These are phyloP conservation scores for Vanrija humicola DNA, from an alignment of 1,284 basidiomycete genomes.

Conservation along the genomic window DNA sequence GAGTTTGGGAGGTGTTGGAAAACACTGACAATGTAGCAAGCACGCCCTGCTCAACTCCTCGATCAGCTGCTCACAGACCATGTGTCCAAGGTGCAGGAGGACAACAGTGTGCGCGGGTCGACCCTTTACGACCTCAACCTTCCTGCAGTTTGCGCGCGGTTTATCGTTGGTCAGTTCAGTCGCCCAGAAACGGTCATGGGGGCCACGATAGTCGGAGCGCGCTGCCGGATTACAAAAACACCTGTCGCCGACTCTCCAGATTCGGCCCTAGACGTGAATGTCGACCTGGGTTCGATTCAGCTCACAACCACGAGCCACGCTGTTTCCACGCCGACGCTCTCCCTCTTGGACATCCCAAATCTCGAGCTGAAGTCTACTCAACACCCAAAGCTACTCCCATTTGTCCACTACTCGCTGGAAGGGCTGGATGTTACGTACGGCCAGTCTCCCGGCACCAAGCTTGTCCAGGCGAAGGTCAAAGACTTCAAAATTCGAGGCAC, in stretches of 20 bases:
- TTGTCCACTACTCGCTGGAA: neutral
- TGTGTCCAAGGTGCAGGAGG: constrained; percentile 6
- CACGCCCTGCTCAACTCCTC: constrained; percentile 4
- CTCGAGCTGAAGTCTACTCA: neutral
- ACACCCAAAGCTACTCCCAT: constrained; percentile 2
- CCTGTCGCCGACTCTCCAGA: no score
- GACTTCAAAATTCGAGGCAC: constrained; percentile 11
- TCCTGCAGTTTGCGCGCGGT: constrained; percentile 6
- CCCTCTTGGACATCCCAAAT: constrained; percentile 10
- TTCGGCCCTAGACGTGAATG: no score
- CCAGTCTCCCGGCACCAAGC: neutral
- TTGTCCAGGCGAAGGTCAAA: constrained; percentile 8
- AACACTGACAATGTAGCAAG: neutral
- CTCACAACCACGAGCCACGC: no score
- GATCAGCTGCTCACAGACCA: constrained; percentile 11
- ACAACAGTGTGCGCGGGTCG: neutral
- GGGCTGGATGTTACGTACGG: constrained; percentile 3
- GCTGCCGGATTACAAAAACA: no score
- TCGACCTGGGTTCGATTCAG: no score
- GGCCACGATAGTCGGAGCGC: no score
- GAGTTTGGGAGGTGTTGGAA: neutral
- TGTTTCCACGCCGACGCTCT: neutral
- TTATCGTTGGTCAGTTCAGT: constrained; percentile 4
- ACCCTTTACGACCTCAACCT: constrained; percentile 12
- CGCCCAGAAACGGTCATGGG: neutral